Base-by-base conservation (phyloP, 352 stramenopile genomes). In the Discostella stelligera region DNA sequence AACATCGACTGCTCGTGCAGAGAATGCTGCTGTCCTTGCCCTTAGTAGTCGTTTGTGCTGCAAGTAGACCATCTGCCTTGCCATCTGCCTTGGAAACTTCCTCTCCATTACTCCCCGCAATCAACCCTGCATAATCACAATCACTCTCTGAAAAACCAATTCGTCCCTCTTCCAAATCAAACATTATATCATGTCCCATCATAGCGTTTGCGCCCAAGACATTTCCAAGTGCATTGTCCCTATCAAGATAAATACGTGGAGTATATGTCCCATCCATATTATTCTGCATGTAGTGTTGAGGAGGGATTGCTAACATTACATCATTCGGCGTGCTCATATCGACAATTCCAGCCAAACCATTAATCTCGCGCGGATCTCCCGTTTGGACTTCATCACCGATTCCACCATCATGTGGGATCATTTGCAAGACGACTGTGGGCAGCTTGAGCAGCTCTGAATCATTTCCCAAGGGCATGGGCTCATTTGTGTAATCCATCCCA, bases 121-220 rank as follows among this genome's bases (percentile, higher is more conserved):
- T 58, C 14, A 80, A 52, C 7, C 65, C 30, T 46, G 79, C 50
- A 66, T 90, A 89, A 49, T 78, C 61, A 55, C 86, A 92, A 21
- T 82, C 77, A 60, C 82, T 89, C 73, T 90, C 82, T 3, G 81
- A 78, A 73, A 92, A 85, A 49, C 86, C 86, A 59, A 92, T 82
- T 3, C 81, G 65, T 9, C 54, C 71, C 21, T 92, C 83, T 50
- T 94, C 83, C 65, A 84, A 86, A 77, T 96, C 90, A 72, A 96
- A 96, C 4, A 95, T 65, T 11, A 95, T 79, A 80, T 96, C 92
- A 72, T 95, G 83, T 46, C 90, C 88, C 71, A 90, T 83, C 90
- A 96, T 96, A n/a, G 92, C 82, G 74, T 96, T 96, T 3, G 91
- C 89, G 39, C 93, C 93, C 0, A 96, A 63, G 4, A 90, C 81